phyloP scores from a whole-genome alignment of 257 asterid species.

The Scutellaria barbata region DNA sequence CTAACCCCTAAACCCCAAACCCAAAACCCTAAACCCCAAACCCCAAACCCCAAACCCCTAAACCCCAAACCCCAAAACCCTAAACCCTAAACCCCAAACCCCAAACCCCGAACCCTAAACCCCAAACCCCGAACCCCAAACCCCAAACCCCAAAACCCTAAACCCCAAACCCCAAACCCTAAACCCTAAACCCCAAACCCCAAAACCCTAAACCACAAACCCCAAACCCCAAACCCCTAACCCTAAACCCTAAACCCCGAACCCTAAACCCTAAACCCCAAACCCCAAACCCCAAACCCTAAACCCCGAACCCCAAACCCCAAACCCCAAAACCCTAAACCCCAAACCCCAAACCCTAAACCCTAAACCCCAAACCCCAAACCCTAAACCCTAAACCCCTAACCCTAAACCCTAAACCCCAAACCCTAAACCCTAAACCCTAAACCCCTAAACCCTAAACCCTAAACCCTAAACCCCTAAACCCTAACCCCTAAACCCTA shows the following conservation, averaged over 20 bases:
- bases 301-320: constrained; percentile 30
- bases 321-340: constrained; percentile 25
- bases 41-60: too few relatives aligned
- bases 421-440: too few relatives aligned
- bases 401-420: too few relatives aligned
- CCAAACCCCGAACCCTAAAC: constrained; percentile 33
- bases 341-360: constrained; percentile 30
- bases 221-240: too few relatives aligned
- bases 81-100: constrained; percentile 36
- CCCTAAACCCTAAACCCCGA: constrained; percentile 34
- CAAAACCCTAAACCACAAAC: constrained; percentile 29
- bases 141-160: constrained; percentile 35
- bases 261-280: constrained; percentile 34
- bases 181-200: constrained; percentile 31
- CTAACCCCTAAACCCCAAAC: too few relatives aligned
- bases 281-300: constrained; percentile 32
- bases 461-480: too few relatives aligned
- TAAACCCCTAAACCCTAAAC: accelerated
- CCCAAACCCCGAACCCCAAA: constrained; percentile 33
- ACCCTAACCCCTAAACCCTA: too few relatives aligned
- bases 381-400: too few relatives aligned
- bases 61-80: constrained; percentile 38
- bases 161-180: constrained; percentile 33
- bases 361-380: too few relatives aligned
- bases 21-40: constrained; percentile 35